A percentile compares a stretch with the other conserved stretches of the same genome.
phyloP scores from a whole-genome alignment of 2,329 filamentous ascomycete species.

The Nigrospora sphaerica region DNA sequence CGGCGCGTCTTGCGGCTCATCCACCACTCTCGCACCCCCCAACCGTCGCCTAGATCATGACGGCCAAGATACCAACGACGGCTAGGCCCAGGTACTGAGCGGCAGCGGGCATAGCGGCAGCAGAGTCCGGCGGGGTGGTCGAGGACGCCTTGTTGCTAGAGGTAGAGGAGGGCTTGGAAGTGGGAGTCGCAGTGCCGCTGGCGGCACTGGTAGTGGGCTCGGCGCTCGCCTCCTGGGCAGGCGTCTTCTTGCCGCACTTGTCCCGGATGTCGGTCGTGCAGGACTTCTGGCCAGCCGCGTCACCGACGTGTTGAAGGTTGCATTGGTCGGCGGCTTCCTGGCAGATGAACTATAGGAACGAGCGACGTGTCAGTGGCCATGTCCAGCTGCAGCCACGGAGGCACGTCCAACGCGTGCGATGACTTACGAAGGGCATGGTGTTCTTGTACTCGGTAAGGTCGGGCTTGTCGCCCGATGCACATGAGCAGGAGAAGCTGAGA shows the following conservation, averaged over 20 bases:
- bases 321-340: slow-evolving; percentile 39
- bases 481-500: slow-evolving; percentile 42
- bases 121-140: slow-evolving; percentile 9
- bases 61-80: slow-evolving; percentile 45
- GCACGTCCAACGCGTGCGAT: background rate
- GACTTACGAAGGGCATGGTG: slow-evolving; percentile 33
- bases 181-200: background rate
- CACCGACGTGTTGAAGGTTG: slow-evolving; percentile 32
- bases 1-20: background rate
- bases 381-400: background rate
- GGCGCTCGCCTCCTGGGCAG: slow-evolving; percentile 24
- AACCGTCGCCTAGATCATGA: slow-evolving; percentile 33
- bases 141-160: slow-evolving; percentile 10
- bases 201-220: slow-evolving; percentile 12
- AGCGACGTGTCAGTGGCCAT: slow-evolving; percentile 7
- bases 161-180: slow-evolving; percentile 8
- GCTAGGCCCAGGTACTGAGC: slow-evolving; percentile 33
- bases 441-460: slow-evolving; percentile 46
- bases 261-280: slow-evolving; percentile 40
- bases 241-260: slow-evolving; percentile 38
- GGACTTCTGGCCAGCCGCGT: slow-evolving; percentile 33
- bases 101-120: slow-evolving; percentile 16
- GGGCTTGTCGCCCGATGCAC: slow-evolving; percentile 40
- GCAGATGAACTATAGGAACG: slow-evolving; percentile 39
- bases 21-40: background rate